Base-by-base conservation (phyloP, 1,284 basidiomycete species). In the Trichosporon asahii region DNA sequence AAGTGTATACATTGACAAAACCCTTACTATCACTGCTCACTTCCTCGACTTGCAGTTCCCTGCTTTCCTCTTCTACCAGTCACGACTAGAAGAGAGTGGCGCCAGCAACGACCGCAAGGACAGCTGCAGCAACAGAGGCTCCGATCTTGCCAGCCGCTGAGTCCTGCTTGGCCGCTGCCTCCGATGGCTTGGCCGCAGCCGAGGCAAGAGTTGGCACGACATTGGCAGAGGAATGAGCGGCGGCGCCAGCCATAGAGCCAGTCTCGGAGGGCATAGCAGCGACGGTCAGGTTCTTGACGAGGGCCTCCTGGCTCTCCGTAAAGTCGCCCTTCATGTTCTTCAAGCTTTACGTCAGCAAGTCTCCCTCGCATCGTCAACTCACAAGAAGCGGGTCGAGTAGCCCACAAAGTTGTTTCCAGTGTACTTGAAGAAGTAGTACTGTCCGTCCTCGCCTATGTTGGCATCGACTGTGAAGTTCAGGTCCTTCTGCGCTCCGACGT, bases 401-500 rank as follows among this genome's bases (percentile, higher is more conserved):
- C 49, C 44, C 7, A 15, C 46, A 27, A 35, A 68, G 66, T 61
- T 46, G 25, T 14, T n/a, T 0, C 91, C 92, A 71, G 90, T 87
- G 78, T 91, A 85, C 68, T 91, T 90, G 66, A 83, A 74, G 75
- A 83, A 81, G 77, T 83, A 83, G 73, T 78, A 78, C 8, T 70
- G 65, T 76, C 79, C 79, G 66, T 89, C 85, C 40, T 89, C 87
- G 7, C 92, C 93, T 63, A 90, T 87, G 53, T 80, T 77, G 0
- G 87, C 77, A 76, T 90, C 84, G n/a, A 89, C 87, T 8, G 86
- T 89, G 80, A 91, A 91, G 40, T 79, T 73, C 70, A 91, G 75
- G 15, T 85, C 84, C 40, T 80, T 79, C 1, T 85, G 85, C 21
- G 84, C 86, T 37, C 88, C 85, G 11, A 93, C 90, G 78, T 93